Evolutionary conservation across 2,329 filamentous ascomycete species (phyloP).

Genomic region (Neoarthrinium moseri): DNA sequence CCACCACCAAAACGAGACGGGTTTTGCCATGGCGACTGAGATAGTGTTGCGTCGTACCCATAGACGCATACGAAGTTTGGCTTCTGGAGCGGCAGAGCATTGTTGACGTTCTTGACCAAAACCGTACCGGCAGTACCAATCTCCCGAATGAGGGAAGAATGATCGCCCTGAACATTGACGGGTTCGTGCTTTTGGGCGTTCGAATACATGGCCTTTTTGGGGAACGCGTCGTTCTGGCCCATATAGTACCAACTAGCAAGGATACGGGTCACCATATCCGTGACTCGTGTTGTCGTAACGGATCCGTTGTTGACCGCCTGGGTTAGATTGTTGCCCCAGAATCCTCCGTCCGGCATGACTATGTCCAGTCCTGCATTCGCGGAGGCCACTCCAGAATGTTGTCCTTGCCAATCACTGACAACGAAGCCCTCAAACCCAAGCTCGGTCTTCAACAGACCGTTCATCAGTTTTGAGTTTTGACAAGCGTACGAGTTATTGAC

Average conservation of each 20-base stretch:
- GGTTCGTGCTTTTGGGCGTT: slow-evolving; percentile 57
- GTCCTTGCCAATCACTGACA: slow-evolving; percentile 30
- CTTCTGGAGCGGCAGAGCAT: slow-evolving; percentile 19
- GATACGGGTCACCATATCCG: slow-evolving; percentile 83
- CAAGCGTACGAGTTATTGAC: slow-evolving; percentile 71
- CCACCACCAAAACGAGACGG: slow-evolving; percentile 29
- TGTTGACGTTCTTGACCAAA: slow-evolving; percentile 69
- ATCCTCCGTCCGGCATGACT: slow-evolving; percentile 13
- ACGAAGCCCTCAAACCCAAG: slow-evolving; percentile 85
- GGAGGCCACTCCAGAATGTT: slow-evolving; percentile 33
- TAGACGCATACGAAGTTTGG: slow-evolving; percentile 14
- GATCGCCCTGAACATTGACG: slow-evolving; percentile 71
- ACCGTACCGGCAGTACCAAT: slow-evolving; percentile 80
- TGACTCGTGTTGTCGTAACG: slow-evolving; percentile 72
- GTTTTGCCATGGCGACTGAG: slow-evolving; percentile 40
- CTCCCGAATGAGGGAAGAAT: slow-evolving; percentile 69
- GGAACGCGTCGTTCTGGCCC: slow-evolving; percentile 68
- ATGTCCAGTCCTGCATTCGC: slow-evolving; percentile 17
- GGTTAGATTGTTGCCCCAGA: slow-evolving; percentile 55
- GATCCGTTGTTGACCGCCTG: slow-evolving; percentile 76
- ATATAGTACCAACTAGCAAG: slow-evolving; percentile 87
- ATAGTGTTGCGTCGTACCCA: slow-evolving; percentile 45
- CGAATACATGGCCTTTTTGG: slow-evolving; percentile 65
- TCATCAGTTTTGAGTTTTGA: slow-evolving; percentile 77
- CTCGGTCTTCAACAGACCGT: slow-evolving; percentile 81